phyloP scores from a whole-genome alignment of 257 asterid species.

The Solanum peruvianum region DNA sequence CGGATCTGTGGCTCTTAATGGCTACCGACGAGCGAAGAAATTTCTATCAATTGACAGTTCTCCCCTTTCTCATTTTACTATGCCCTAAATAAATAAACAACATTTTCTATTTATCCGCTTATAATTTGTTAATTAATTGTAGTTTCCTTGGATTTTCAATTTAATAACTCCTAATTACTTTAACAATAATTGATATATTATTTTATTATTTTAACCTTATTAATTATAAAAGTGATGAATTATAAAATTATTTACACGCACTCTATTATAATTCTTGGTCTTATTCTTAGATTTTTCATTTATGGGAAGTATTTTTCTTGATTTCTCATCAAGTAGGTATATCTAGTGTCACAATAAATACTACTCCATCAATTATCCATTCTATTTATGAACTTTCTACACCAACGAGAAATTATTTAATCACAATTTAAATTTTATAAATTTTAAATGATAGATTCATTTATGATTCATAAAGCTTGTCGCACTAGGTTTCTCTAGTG shows the following conservation, averaged over 20 bases:
- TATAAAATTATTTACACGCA: too few species aligned
- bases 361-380: not conserved
- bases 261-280: not conserved
- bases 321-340: not conserved
- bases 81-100: not conserved
- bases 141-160: too few species aligned
- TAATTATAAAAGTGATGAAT: too few species aligned
- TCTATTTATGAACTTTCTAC: not conserved
- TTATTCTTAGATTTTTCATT: not conserved
- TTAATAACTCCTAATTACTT: too few species aligned
- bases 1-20: conserved; percentile 1
- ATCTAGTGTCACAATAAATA: not conserved
- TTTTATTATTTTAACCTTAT: too few species aligned
- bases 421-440: not conserved
- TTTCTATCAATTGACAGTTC: not conserved
- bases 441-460: too few species aligned
- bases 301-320: not conserved
- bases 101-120: not conserved
- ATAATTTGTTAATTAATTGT: too few species aligned
- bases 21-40: not conserved
- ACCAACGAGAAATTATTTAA: not conserved
- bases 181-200: too few species aligned
- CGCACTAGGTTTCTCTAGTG: too few species aligned
- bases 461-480: too few species aligned
- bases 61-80: not conserved